phyloP scores from a whole-genome alignment of 1,284 basidiomycete genomes.

The Garcileccinum viscosum region DNA sequence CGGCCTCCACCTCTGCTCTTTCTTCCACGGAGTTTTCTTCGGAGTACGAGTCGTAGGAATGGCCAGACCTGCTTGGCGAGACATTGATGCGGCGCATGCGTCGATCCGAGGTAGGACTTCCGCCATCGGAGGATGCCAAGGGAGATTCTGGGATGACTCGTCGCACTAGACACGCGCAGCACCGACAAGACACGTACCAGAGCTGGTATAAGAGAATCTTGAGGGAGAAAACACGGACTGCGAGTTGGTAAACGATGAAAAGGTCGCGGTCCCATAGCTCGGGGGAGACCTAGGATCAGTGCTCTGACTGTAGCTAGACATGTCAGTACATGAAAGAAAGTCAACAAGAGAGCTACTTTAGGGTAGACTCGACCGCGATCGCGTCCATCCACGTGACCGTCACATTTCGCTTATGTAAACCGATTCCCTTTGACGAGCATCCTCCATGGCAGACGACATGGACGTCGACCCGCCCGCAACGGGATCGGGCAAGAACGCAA shows the following conservation, averaged over 20 bases:
- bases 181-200: constrained; percentile 34
- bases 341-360: constrained; percentile 39
- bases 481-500: constrained; percentile 46
- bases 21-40: constrained; percentile 55
- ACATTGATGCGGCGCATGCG: constrained; percentile 48
- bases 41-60: constrained; percentile 44
- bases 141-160: constrained; percentile 36
- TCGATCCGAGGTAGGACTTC: constrained; percentile 42
- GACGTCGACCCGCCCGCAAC: constrained; percentile 71
- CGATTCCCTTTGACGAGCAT: not conserved
- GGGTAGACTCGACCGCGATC: constrained; percentile 42
- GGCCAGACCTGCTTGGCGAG: constrained; percentile 46
- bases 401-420: constrained; percentile 28
- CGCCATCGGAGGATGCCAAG: constrained; percentile 46
- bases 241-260: constrained; percentile 51
- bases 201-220: constrained; percentile 47
- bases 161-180: constrained; percentile 7
- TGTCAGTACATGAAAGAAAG: constrained; percentile 35
- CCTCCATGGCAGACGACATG: constrained; percentile 77
- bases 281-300: constrained; percentile 51
- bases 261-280: constrained; percentile 54
- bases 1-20: constrained; percentile 67
- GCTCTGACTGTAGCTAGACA: constrained; percentile 43
- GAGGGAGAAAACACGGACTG: constrained; percentile 52
- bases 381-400: constrained; percentile 39